These are phyloP conservation scores for Phytopythium ostracodes DNA, from an alignment of 352 stramenopile genomes.

Conservation along the genomic window DNA sequence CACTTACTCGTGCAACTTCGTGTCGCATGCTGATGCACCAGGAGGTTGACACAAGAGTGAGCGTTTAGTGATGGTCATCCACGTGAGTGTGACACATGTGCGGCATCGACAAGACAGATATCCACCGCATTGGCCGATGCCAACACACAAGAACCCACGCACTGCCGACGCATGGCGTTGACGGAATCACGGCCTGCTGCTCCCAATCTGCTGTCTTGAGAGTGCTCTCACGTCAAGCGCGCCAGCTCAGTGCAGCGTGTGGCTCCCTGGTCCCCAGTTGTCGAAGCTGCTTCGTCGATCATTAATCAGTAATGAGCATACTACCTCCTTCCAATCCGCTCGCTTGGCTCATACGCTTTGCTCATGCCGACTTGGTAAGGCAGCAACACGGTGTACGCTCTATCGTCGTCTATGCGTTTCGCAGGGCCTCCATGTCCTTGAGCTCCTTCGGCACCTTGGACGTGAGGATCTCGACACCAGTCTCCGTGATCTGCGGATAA, in stretches of 20 bases:
- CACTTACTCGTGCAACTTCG: too few relatives aligned
- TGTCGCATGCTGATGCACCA: too few relatives aligned
- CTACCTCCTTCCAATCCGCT: not conserved
- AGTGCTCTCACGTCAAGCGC: not conserved
- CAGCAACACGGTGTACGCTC: not conserved
- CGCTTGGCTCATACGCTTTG: not conserved
- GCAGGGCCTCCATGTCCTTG: conserved; percentile 57
- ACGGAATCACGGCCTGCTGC: not conserved
- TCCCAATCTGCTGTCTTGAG: not conserved
- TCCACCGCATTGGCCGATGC: too few relatives aligned
- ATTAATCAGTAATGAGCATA: not conserved
- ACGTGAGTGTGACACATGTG: too few relatives aligned
- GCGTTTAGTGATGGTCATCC: too few relatives aligned
- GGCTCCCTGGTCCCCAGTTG: not conserved
- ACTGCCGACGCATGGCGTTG: not conserved
- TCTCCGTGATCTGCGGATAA: conserved; percentile 55
- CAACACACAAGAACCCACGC: too few relatives aligned
- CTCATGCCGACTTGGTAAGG: not conserved
- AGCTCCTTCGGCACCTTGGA: conserved; percentile 66
- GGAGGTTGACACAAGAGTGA: too few relatives aligned
- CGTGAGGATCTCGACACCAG: conserved; percentile 73
- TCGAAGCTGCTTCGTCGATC: not conserved
- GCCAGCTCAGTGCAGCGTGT: not conserved
- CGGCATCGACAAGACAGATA: too few relatives aligned
- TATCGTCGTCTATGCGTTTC: conserved; percentile 23